Evolutionary conservation across 1,284 basidiomycete species (phyloP).

Genomic region (Marasmius sp.): DNA sequence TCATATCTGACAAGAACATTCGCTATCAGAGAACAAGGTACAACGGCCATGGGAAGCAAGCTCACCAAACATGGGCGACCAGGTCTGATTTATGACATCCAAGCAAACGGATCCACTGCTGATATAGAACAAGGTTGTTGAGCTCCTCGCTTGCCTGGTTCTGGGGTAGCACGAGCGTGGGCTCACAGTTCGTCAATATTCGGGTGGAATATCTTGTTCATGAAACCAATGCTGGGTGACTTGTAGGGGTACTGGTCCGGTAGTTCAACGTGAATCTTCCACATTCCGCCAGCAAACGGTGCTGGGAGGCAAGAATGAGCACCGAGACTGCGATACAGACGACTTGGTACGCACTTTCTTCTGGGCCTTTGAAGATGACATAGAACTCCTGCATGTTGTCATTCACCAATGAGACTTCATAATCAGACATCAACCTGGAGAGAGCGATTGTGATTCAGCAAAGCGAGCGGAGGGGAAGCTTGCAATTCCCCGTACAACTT

Average conservation of each 20-base stretch:
- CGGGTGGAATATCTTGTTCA: constrained; percentile 99
- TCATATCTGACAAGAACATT: constrained; percentile 72
- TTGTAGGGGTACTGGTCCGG: constrained; percentile 99
- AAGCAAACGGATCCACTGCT: constrained; percentile 95
- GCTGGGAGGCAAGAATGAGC: constrained; percentile 48
- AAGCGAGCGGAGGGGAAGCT: background rate
- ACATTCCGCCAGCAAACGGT: constrained; percentile 93
- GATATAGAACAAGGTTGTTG: constrained; percentile 6
- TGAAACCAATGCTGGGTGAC: constrained; percentile 97
- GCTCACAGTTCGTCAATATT: constrained; percentile 95
- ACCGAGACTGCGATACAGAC: constrained; percentile 1
- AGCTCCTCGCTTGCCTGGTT: background rate
- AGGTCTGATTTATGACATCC: constrained; percentile 98
- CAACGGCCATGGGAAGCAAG: background rate
- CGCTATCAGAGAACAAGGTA: constrained; percentile 6
- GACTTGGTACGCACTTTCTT: constrained; percentile 75
- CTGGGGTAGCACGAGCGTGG: background rate
- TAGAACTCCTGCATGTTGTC: constrained; percentile 99
- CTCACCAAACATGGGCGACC: constrained; percentile 97
- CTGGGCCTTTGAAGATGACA: constrained; percentile 91
- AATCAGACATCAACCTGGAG: constrained; percentile 91
- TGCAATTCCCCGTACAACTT: constrained; percentile 73
- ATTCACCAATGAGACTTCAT: constrained; percentile 95
- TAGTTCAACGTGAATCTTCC: constrained; percentile 99
- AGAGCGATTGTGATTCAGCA: background rate